phyloP scores from a whole-genome alignment of 176 grass and related monocot species.

The Elaeis guineensis region DNA sequence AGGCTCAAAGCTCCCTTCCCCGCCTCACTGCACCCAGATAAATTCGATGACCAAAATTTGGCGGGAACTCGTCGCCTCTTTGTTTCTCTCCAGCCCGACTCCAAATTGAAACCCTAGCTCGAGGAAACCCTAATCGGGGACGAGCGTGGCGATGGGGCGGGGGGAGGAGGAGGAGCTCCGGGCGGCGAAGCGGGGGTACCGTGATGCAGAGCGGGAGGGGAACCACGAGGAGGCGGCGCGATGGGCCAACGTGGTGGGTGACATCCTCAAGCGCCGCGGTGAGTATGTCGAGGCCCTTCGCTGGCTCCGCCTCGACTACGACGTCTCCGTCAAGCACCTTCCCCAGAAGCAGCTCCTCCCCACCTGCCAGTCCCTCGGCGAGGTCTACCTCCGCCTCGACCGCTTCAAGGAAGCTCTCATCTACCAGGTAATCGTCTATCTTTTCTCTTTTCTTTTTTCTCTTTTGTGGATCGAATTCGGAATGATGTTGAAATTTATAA shows the following conservation, averaged over 20 bases:
- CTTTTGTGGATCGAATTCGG: neutral
- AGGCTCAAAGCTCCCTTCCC: no score
- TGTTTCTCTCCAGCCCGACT: no score
- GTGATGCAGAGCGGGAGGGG: constrained; percentile 53
- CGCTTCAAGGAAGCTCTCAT: constrained; percentile 55
- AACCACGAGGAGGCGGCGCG: constrained; percentile 70
- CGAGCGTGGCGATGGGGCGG: constrained; percentile 14
- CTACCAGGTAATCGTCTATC: constrained; percentile 40
- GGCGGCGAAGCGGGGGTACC: constrained; percentile 50
- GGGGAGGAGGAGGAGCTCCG: constrained; percentile 59
- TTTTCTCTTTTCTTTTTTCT: no score
- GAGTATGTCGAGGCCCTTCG: constrained; percentile 79
- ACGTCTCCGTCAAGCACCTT: constrained; percentile 67
- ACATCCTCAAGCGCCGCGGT: constrained; percentile 69
- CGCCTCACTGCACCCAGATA: no score
- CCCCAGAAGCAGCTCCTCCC: constrained; percentile 67
- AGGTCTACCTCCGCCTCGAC: constrained; percentile 69
- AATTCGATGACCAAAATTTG: no score
- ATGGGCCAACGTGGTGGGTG: constrained; percentile 87
- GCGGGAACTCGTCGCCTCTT: no score
- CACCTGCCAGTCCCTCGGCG: constrained; percentile 82
- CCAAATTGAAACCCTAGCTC: constrained; percentile 13
- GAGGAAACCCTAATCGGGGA: constrained; percentile 12
- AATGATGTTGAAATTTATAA: neutral
- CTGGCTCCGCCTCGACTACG: constrained; percentile 66